Conservation (phyloP, 2,329 filamentous ascomycete species). For the Fusarium xyrophilum region DNA sequence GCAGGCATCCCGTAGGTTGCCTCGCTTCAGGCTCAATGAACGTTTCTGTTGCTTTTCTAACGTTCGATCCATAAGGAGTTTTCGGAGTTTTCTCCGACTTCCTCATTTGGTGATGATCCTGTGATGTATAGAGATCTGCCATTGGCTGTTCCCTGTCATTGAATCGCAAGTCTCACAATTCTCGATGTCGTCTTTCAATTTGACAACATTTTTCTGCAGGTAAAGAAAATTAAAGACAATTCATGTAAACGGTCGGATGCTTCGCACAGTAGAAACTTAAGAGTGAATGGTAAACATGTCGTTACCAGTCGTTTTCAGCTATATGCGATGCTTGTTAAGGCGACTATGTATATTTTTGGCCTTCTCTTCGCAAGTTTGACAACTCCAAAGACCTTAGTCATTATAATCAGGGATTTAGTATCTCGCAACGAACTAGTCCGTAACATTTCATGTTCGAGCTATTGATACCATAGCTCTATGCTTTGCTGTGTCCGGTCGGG, state of each 20-base stretch:
- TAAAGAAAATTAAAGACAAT: background rate
- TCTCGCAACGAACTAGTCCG: background rate
- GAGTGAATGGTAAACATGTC: background rate
- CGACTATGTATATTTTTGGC: background rate
- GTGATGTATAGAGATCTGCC: background rate
- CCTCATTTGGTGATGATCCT: conserved; percentile 16
- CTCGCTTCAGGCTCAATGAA: background rate
- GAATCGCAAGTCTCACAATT: background rate
- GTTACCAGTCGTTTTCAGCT: background rate
- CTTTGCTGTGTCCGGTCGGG: background rate
- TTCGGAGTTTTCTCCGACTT: conserved; percentile 37
- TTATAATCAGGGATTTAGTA: too few species aligned
- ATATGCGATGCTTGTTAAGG: background rate
- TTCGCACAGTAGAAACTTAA: too few species aligned
- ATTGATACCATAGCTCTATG: background rate
- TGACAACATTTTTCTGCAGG: background rate
- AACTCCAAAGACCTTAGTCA: background rate
- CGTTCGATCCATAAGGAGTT: conserved; percentile 30
- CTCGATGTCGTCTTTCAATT: background rate
- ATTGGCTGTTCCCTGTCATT: conserved; percentile 22
- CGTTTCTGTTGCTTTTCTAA: background rate
- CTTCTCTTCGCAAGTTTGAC: background rate
- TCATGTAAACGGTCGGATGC: rapidly evolving
- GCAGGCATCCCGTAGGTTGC: background rate
- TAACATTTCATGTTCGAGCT: background rate